Percentiles rank a stretch among this genome's conserved stretches.
Conservation (phyloP, 345 rosid genomes). For the Ceriops zippeliana region DNA sequence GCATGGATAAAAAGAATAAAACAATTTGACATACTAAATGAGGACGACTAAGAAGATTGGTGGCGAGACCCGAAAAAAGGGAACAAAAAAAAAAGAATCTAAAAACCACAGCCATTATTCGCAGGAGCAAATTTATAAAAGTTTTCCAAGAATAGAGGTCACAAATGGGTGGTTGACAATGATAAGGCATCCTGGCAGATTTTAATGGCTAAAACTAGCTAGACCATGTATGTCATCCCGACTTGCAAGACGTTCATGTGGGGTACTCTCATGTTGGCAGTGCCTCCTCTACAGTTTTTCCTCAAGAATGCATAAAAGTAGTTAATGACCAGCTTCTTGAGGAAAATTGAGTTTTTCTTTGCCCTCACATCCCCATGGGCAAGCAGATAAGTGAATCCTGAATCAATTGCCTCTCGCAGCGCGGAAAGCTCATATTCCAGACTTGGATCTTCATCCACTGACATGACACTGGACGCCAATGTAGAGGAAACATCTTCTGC, state of each 20-base stretch:
- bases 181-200: background rate
- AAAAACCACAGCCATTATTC: too few species aligned
- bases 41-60: too few species aligned
- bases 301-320: conserved; percentile 84
- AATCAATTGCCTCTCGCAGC: conserved; percentile 72
- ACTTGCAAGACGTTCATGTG: conserved; percentile 83
- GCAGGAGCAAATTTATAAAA: too few species aligned
- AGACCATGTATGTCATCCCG: conserved; percentile 90
- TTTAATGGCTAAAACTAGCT: conserved; percentile 1
- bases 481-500: conserved; percentile 28
- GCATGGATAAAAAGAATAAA: too few species aligned
- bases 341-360: conserved; percentile 66
- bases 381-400: conserved; percentile 79
- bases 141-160: background rate
- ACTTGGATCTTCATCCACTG: conserved; percentile 64
- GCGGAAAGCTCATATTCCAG: conserved; percentile 81
- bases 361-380: conserved; percentile 81
- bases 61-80: too few species aligned
- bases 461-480: conserved; percentile 50
- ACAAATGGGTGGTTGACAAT: background rate
- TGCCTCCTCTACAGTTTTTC: conserved; percentile 80
- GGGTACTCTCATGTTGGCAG: conserved; percentile 79
- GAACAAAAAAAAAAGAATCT: too few species aligned
- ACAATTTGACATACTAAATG: too few species aligned
- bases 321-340: conserved; percentile 87